These are phyloP conservation scores for Cornus suecica DNA, from an alignment of 148 eudicot genomes.

Conservation along the genomic window DNA sequence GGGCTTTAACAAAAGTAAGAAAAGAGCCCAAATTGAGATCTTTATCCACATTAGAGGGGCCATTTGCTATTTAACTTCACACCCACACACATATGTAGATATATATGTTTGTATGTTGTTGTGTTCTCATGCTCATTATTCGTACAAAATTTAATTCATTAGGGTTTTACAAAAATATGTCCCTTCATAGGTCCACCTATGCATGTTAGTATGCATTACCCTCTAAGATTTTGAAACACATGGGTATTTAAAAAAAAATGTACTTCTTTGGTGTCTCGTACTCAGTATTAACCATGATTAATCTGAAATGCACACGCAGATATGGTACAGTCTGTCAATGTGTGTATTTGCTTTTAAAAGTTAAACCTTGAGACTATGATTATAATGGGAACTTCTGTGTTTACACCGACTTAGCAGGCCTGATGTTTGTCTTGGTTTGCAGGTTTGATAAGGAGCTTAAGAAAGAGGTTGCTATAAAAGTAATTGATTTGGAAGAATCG, in stretches of 20 bases:
- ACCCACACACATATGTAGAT: too few relatives aligned
- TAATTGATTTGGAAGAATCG: conserved; percentile 96
- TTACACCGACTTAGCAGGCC: not conserved
- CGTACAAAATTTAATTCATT: too few relatives aligned
- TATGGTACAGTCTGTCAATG: not conserved
- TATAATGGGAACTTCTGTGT: not conserved
- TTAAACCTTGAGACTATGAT: too few relatives aligned
- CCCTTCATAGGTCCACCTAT: not conserved
- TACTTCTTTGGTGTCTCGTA: not conserved
- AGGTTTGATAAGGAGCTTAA: conserved; percentile 91
- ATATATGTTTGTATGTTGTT: too few relatives aligned
- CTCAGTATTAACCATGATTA: not conserved
- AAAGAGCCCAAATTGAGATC: not conserved
- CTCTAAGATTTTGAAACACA: not conserved
- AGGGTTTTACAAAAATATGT: not conserved
- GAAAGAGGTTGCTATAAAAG: conserved; percentile 90
- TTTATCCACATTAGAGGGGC: not conserved
- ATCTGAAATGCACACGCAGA: not conserved
- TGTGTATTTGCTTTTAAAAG: not conserved
- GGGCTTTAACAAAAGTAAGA: not conserved
- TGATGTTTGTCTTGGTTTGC: conserved; percentile 29
- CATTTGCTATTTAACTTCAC: not conserved
- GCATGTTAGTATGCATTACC: not conserved
- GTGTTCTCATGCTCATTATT: not conserved
- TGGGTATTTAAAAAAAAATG: not conserved